These are phyloP conservation scores for Lotmaria passim DNA, from an alignment of 208 protist genomes.

Conservation along the genomic window DNA sequence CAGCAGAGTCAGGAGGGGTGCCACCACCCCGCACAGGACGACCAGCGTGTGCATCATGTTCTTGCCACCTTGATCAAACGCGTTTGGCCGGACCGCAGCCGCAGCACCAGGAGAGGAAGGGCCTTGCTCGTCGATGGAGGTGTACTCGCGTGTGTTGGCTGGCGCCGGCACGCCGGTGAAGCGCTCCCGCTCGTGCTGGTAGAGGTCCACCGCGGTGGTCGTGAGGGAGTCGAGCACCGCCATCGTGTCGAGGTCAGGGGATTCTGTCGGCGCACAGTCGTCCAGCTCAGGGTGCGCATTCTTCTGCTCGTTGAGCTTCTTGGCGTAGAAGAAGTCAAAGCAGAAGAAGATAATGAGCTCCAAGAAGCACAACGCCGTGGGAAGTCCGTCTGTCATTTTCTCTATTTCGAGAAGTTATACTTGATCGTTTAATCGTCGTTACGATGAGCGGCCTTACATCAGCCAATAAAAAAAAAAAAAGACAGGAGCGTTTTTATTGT, in stretches of 20 bases:
- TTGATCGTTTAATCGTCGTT: neutral
- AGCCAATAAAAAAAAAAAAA: neutral
- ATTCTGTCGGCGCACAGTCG: slow-evolving; percentile 62
- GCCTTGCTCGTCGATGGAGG: slow-evolving; percentile 11
- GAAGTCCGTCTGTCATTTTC: slow-evolving; percentile 37
- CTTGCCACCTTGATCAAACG: neutral
- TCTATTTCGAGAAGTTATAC: neutral
- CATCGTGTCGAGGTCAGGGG: slow-evolving; percentile 74
- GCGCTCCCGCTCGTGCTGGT: slow-evolving; percentile 48
- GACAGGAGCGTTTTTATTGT: neutral
- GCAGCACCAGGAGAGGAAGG: neutral
- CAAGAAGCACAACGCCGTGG: slow-evolving; percentile 38
- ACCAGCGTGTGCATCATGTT: slow-evolving; percentile 63
- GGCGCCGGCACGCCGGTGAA: slow-evolving; percentile 25
- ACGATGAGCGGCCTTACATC: no score
- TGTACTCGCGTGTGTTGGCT: slow-evolving; percentile 23
- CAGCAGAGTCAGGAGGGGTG: slow-evolving; percentile 49
- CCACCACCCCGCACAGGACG: slow-evolving; percentile 57
- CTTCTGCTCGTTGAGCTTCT: slow-evolving; percentile 56
- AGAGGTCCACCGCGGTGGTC: slow-evolving; percentile 54
- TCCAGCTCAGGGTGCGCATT: slow-evolving; percentile 70
- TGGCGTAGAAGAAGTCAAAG: slow-evolving; percentile 65
- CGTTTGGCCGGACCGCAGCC: neutral
- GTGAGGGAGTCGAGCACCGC: slow-evolving; percentile 60
- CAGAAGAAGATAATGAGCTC: slow-evolving; percentile 64